Percentiles rank a stretch among this genome's conserved stretches.
phyloP scores from a whole-genome alignment of 225 moss, liverwort and hornwort genomes.

The Physcomitrellopsis africana region DNA sequence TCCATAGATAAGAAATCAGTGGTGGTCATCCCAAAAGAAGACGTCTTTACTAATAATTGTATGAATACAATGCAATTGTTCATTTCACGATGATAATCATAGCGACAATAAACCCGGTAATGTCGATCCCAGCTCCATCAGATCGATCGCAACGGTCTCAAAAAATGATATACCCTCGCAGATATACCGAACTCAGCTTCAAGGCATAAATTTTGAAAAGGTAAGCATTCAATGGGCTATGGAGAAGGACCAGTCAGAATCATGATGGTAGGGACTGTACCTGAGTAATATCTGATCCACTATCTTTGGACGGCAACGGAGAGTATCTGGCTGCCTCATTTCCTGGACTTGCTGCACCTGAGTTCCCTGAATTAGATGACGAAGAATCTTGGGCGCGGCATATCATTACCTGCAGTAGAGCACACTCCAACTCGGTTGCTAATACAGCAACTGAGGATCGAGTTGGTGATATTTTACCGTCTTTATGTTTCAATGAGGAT shows the following conservation, averaged over 20 bases:
- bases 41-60: background rate
- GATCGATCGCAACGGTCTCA: background rate
- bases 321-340: constrained; percentile 51
- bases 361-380: constrained; percentile 46
- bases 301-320: constrained; percentile 60
- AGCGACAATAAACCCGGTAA: constrained; percentile 8
- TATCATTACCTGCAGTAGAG: constrained; percentile 76
- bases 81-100: constrained; percentile 4
- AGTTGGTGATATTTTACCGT: constrained; percentile 16
- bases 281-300: constrained; percentile 64
- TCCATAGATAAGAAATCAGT: background rate
- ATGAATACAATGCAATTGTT: background rate
- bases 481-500: constrained; percentile 34
- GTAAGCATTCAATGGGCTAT: background rate
- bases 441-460: constrained; percentile 69
- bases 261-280: constrained; percentile 33
- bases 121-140: background rate
- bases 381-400: constrained; percentile 61
- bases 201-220: background rate
- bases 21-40: background rate
- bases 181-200: constrained; percentile 12
- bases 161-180: background rate
- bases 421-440: constrained; percentile 95
- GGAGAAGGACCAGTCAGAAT: background rate
- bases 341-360: constrained; percentile 55